Evolutionary conservation across 129 eudicot genomes (phyloP).

Genomic region (Erigeron canadensis): DNA sequence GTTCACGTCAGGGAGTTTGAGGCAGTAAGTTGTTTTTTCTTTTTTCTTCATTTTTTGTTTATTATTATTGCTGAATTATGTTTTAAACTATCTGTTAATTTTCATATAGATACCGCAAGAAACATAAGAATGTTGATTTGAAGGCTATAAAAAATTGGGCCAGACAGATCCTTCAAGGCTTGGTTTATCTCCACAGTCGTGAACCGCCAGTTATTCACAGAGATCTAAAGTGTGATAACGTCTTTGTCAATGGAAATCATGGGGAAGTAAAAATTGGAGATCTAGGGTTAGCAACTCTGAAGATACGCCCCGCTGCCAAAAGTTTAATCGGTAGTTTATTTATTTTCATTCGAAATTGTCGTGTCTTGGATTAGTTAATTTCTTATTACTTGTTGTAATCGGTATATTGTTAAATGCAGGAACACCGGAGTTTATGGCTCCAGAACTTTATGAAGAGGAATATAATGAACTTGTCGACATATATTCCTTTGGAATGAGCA

Average conservation of each 20-base stretch:
- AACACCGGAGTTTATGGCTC: constrained; percentile 51
- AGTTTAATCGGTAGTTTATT: constrained; percentile 29
- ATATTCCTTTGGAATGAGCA: constrained; percentile 54
- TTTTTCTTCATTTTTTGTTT: not conserved
- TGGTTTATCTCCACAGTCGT: constrained; percentile 51
- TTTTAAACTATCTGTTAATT: not conserved
- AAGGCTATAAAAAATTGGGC: constrained; percentile 66
- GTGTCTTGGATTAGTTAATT: not conserved
- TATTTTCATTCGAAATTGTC: not conserved
- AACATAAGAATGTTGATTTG: constrained; percentile 48
- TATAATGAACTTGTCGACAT: constrained; percentile 53
- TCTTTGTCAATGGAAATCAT: constrained; percentile 65
- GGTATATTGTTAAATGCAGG: constrained; percentile 24
- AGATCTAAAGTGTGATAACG: constrained; percentile 66
- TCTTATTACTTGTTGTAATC: not conserved
- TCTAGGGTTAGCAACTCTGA: constrained; percentile 57
- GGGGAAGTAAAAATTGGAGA: constrained; percentile 77
- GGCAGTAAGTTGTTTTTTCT: constrained; percentile 35
- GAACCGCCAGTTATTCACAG: constrained; percentile 69
- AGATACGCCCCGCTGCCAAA: constrained; percentile 34
- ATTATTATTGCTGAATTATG: not conserved
- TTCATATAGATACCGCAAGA: constrained; percentile 43
- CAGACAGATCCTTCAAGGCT: constrained; percentile 52
- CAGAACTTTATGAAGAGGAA: constrained; percentile 48
- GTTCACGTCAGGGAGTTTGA: constrained; percentile 52